phyloP scores from a whole-genome alignment of 352 stramenopile species.

The Labyrinthula sp. region DNA sequence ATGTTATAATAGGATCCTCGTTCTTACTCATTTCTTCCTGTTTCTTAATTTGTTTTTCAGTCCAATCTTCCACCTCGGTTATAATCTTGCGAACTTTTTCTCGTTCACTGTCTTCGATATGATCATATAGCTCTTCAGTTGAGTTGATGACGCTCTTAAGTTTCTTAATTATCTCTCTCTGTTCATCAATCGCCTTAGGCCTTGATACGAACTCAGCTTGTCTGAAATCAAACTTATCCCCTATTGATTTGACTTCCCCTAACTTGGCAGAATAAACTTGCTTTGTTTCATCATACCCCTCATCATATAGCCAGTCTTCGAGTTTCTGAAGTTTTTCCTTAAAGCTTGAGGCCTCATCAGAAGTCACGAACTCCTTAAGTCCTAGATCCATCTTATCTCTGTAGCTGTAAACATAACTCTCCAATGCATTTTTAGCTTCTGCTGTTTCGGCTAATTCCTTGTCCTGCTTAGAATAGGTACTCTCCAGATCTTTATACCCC shows the following conservation, averaged over 20 bases:
- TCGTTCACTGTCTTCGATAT: slow-evolving; percentile 83
- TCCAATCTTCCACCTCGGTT: slow-evolving; percentile 67
- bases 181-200: slow-evolving; percentile 54
- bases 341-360: slow-evolving; percentile 61
- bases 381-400: slow-evolving; percentile 69
- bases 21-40: slow-evolving; percentile 59
- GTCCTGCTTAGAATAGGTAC: slow-evolving; percentile 6
- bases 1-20: slow-evolving; percentile 56
- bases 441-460: slow-evolving; percentile 54
- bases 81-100: slow-evolving; percentile 64
- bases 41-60: slow-evolving; percentile 83
- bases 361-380: slow-evolving; percentile 56
- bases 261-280: slow-evolving; percentile 85
- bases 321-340: slow-evolving; percentile 59
- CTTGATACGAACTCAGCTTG: slow-evolving; percentile 64
- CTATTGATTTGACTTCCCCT: slow-evolving; percentile 66
- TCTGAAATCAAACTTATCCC: slow-evolving; percentile 72
- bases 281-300: slow-evolving; percentile 92
- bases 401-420: slow-evolving; percentile 98
- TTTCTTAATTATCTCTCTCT: slow-evolving; percentile 72
- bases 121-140: slow-evolving; percentile 68
- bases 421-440: slow-evolving; percentile 96
- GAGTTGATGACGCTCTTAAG: slow-evolving; percentile 82
- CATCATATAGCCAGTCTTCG: slow-evolving; percentile 93
- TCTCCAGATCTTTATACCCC: too few species aligned